Conservation (phyloP, 1,284 basidiomycete species). For the Sanghuangporus weigelae region DNA sequence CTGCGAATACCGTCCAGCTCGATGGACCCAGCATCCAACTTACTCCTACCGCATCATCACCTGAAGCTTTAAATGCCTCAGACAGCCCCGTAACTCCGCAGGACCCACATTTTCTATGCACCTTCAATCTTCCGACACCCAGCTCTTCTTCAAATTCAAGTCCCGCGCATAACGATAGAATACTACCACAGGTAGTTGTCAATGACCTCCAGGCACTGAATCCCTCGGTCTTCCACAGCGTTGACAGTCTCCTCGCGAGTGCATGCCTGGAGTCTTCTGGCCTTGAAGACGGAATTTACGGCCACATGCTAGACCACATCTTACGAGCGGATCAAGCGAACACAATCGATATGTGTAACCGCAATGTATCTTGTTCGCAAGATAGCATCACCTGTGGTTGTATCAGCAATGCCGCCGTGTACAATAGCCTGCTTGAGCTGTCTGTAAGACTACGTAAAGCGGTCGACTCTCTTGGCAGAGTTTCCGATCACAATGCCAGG, state of each 20-base stretch:
- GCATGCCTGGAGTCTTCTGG: slow-evolving; percentile 6
- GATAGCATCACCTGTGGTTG: slow-evolving; percentile 48
- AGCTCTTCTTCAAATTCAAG: slow-evolving; percentile 11
- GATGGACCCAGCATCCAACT: slow-evolving; percentile 5
- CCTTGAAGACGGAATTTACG: slow-evolving; percentile 14
- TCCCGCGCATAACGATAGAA: background rate
- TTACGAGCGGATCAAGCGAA: slow-evolving; percentile 13
- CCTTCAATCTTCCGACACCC: slow-evolving; percentile 11
- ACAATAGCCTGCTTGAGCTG: slow-evolving; percentile 54
- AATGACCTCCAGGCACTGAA: background rate
- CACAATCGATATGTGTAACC: background rate
- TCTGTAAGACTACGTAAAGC: slow-evolving; percentile 56
- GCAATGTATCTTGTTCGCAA: slow-evolving; percentile 22
- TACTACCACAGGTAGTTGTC: background rate
- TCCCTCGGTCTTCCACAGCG: slow-evolving; percentile 7
- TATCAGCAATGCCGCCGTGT: slow-evolving; percentile 45
- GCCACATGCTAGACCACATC: slow-evolving; percentile 19
- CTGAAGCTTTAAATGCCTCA: slow-evolving; percentile 1
- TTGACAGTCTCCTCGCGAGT: slow-evolving; percentile 4
- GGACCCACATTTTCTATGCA: slow-evolving; percentile 9
- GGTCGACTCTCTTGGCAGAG: slow-evolving; percentile 47
- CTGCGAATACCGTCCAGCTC: background rate
- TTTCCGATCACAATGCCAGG: slow-evolving; percentile 42
- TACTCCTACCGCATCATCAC: slow-evolving; percentile 1
- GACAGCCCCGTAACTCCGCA: slow-evolving; percentile 12